Base-by-base conservation (phyloP, 2,329 filamentous ascomycete species). In the Colletotrichum destructivum region DNA sequence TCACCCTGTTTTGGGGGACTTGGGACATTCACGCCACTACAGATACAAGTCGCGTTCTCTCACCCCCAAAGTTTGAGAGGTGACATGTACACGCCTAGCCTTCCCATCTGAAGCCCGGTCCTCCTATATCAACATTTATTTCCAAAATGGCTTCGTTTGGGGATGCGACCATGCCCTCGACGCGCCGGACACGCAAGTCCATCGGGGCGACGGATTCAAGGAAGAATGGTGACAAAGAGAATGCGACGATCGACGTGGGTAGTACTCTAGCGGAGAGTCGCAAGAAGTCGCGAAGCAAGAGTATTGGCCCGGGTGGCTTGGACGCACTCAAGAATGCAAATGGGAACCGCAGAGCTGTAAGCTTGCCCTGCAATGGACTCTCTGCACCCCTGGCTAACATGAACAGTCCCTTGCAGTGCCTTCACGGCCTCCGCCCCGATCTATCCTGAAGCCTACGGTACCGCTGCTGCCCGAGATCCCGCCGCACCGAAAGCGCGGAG, bases 201-300 rank as follows among this genome's bases (percentile, higher is more conserved):
- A 90, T 94, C 72, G 91, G 90, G 21, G 73, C 63, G 31, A 62
- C 62, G 6, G 69, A 49, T 16, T 62, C 63, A 15, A 55, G 49
- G 16, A 74, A 72, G 42, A 51, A 42, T n/a, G 80, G 80, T 79
- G 92, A 94, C 77, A 95, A 94, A 81, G 94, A 97, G 79, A 97
- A 97, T 86, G 88, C 89, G 78, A 93, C 92, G 3, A 83, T 91
- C 54, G 91, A 94, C 75, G 81, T 93, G 68, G 88, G 86, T 72
- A 87, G 88, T 74, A 83, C 85, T 69, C 78, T 87, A 75, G 86
- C 84, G 40, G 85, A 84, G 70, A 86, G 81, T 78, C 85, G 88
- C 73, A 88, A 88, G 84, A 96, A 95, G 83, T 93, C 92, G 70
- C 91, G 96, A 75, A 98, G 96, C 83, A 98, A 98, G 86, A 98